Evolutionary conservation across 2,329 filamentous ascomycete species (phyloP).

Genomic region (Stagonosporopsis rhizophila): DNA sequence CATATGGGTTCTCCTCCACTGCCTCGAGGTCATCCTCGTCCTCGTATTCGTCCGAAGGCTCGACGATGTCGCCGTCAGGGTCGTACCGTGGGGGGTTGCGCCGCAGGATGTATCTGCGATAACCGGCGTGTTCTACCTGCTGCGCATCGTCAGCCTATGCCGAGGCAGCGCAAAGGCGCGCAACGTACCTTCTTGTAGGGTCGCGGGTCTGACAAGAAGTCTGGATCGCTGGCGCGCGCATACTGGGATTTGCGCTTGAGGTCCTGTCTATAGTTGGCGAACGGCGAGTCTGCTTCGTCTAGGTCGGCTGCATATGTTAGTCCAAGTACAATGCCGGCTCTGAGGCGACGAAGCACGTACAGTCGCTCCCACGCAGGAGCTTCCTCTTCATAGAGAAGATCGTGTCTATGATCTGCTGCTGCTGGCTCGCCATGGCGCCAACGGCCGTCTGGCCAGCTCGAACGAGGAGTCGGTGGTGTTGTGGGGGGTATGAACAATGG

Average conservation of each 20-base stretch:
- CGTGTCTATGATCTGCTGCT: slow-evolving; percentile 50
- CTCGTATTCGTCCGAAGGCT: slow-evolving; percentile 74
- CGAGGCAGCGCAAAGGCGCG: slow-evolving; percentile 6
- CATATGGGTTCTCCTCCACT: slow-evolving; percentile 74
- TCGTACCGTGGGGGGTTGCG: slow-evolving; percentile 76
- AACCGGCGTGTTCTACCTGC: slow-evolving; percentile 77
- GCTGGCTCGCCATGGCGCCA: slow-evolving; percentile 48
- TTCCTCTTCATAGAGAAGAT: slow-evolving; percentile 51
- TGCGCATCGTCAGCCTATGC: slow-evolving; percentile 48
- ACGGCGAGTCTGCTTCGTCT: slow-evolving; percentile 73
- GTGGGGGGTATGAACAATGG: neutral
- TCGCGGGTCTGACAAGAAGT: slow-evolving; percentile 64
- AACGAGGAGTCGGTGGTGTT: slow-evolving; percentile 21
- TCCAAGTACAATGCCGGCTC: neutral
- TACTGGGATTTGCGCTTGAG: slow-evolving; percentile 77
- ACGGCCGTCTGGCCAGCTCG: slow-evolving; percentile 25
- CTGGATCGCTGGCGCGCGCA: slow-evolving; percentile 72
- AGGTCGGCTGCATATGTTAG: slow-evolving; percentile 69
- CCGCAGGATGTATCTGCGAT: slow-evolving; percentile 74
- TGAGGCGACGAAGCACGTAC: slow-evolving; percentile 28
- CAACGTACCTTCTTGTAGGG: slow-evolving; percentile 73
- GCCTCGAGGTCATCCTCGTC: slow-evolving; percentile 69
- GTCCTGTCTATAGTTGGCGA: slow-evolving; percentile 79
- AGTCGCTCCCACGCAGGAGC: slow-evolving; percentile 44
- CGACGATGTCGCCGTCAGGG: slow-evolving; percentile 78